phyloP scores from a whole-genome alignment of 805 yeast genomes.

The Vanderwaltozyma polyspora region DNA sequence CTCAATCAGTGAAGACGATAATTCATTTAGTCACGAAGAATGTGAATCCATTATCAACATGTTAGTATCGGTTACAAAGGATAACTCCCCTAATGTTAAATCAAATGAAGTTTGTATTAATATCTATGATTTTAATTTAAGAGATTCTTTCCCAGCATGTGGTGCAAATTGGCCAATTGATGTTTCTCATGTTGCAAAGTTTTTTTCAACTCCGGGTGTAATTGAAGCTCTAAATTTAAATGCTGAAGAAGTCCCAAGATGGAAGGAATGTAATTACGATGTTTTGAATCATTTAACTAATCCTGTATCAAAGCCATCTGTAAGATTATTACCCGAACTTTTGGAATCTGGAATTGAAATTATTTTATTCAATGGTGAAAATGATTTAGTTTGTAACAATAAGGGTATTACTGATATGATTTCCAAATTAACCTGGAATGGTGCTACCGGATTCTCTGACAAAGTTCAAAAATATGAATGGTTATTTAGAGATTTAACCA shows the following conservation, averaged over 20 bases:
- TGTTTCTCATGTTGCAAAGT: constrained; percentile 40
- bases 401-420: constrained; percentile 63
- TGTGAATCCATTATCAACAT: constrained; percentile 30
- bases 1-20: constrained; percentile 5
- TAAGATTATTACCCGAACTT: constrained; percentile 55
- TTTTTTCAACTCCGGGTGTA: constrained; percentile 39
- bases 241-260: constrained; percentile 28
- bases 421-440: constrained; percentile 53
- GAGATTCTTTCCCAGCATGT: constrained; percentile 72
- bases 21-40: constrained; percentile 23
- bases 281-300: constrained; percentile 48
- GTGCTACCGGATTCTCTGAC: constrained; percentile 29
- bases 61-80: constrained; percentile 22
- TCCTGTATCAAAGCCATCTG: constrained; percentile 44
- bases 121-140: constrained; percentile 67
- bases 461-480: constrained; percentile 32
- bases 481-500: constrained; percentile 16
- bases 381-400: constrained; percentile 81
- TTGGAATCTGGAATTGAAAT: constrained; percentile 47
- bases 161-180: constrained; percentile 89
- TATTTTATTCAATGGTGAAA: constrained; percentile 73
- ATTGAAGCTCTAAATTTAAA: constrained; percentile 43
- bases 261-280: constrained; percentile 69
- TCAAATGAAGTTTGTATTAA: constrained; percentile 50
- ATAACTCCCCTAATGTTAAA: constrained; percentile 14